A percentile compares a stretch with the other conserved stretches of the same genome.
Conservation (phyloP, 108 stramenopile species). For the Nitzschia inconspicua region DNA sequence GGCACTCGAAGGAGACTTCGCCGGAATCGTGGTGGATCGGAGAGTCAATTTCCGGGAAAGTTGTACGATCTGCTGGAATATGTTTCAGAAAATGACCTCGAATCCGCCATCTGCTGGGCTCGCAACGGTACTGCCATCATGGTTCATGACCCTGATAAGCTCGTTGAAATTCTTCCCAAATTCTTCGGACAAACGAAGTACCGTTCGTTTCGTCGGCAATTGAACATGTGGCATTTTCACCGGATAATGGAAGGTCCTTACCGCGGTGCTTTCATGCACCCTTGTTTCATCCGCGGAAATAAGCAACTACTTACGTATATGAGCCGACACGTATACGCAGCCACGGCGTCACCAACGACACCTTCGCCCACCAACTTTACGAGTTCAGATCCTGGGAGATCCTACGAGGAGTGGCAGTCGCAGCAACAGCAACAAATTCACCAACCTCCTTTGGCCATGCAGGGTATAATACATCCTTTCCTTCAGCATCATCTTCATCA, state of each 20-base stretch:
- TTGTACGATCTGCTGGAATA: slow-evolving; percentile 17
- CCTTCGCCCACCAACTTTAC: too few species aligned
- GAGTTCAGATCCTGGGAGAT: too few species aligned
- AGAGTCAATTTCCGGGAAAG: slow-evolving; percentile 21
- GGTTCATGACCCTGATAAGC: slow-evolving; percentile 15
- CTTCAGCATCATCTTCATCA: too few species aligned
- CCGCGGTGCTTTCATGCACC: slow-evolving; percentile 16
- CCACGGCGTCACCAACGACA: too few species aligned
- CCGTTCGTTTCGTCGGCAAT: slow-evolving; percentile 73
- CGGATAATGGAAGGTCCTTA: slow-evolving; percentile 36
- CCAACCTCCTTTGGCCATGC: too few species aligned
- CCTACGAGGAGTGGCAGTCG: too few species aligned
- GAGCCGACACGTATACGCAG: slow-evolving; percentile 8
- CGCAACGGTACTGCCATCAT: slow-evolving; percentile 3
- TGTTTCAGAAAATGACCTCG: not conserved
- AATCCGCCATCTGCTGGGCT: slow-evolving; percentile 10
- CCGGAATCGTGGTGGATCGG: slow-evolving; percentile 5
- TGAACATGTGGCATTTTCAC: slow-evolving; percentile 84
- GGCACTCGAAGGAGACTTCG: too few species aligned
- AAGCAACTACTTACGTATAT: slow-evolving; percentile 9
- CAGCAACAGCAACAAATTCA: too few species aligned
- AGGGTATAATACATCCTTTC: too few species aligned
- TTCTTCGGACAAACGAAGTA: slow-evolving; percentile 79
- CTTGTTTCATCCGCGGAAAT: slow-evolving; percentile 18
- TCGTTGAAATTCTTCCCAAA: slow-evolving; percentile 36